These are phyloP conservation scores for Cucurbita moschata DNA, from an alignment of 306 rosid genomes.

Conservation along the genomic window DNA sequence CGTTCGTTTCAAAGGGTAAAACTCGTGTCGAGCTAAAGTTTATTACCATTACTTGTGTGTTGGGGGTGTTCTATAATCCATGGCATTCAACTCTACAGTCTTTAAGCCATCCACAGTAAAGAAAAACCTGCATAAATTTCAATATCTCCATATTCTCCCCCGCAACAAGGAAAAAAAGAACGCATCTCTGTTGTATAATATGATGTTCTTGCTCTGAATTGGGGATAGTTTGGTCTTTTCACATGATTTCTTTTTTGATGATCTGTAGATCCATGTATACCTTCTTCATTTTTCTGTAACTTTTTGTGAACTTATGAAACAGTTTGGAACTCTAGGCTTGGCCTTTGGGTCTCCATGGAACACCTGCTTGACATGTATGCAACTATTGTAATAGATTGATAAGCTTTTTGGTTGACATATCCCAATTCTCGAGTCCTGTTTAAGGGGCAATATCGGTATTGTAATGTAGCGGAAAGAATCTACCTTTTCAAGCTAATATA, in stretches of 20 bases:
- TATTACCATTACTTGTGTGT: not conserved
- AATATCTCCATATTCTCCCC: not conserved
- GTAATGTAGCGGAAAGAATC: not conserved
- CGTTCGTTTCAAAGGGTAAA: constrained; percentile 64
- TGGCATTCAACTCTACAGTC: not conserved
- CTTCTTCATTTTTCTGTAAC: constrained; percentile 5
- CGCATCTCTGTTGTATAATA: not conserved
- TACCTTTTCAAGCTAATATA: not conserved
- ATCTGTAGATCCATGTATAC: constrained; percentile 5
- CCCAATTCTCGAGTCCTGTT: not conserved
- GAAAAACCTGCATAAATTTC: not conserved
- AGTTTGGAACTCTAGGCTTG: not conserved
- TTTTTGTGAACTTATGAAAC: not conserved
- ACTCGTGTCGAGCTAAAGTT: not conserved
- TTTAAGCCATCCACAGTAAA: not conserved
- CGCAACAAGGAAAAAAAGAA: no score
- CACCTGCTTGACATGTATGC: constrained; percentile 1
- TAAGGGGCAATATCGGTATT: no score
- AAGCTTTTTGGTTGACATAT: not conserved
- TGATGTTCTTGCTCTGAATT: constrained; percentile 4
- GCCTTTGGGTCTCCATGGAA: not conserved
- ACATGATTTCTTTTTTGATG: not conserved
- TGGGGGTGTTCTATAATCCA: not conserved
- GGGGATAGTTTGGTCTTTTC: constrained; percentile 2
- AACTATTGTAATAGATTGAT: not conserved